Conservation (phyloP, 768 basidiomycete genomes). For the Suillus occidentalis region DNA sequence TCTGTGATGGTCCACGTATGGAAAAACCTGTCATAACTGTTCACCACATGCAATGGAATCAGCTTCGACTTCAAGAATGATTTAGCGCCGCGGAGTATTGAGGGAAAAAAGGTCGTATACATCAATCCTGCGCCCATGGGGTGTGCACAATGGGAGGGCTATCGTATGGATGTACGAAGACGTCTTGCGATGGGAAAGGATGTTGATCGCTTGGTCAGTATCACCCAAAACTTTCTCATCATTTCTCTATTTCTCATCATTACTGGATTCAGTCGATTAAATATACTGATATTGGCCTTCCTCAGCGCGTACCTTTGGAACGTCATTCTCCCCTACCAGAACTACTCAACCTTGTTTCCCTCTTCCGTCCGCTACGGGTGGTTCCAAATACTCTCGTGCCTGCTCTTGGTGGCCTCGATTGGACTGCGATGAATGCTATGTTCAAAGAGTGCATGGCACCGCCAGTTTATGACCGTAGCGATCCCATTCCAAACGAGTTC, state of each 20-base stretch:
- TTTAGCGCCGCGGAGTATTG: constrained; percentile 35
- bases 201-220: constrained; percentile 66
- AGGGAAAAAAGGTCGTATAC: constrained; percentile 68
- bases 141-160: constrained; percentile 53
- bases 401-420: constrained; percentile 59
- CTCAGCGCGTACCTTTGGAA: constrained; percentile 76
- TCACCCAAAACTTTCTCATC: neutral
- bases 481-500: constrained; percentile 8
- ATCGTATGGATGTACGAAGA: constrained; percentile 39
- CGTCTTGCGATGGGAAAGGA: constrained; percentile 43
- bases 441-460: constrained; percentile 57
- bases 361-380: constrained; percentile 77
- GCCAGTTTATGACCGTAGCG: neutral
- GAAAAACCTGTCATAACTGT: constrained; percentile 7
- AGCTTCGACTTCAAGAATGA: constrained; percentile 9
- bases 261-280: neutral
- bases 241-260: neutral
- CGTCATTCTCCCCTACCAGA: constrained; percentile 91
- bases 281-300: neutral
- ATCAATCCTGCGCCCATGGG: constrained; percentile 83
- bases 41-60: neutral
- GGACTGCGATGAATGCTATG: constrained; percentile 66
- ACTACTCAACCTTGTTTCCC: constrained; percentile 72
- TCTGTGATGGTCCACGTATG: constrained; percentile 17
- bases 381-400: constrained; percentile 77